Percentiles rank a stretch among this genome's conserved stretches.
phyloP scores from a whole-genome alignment of 2,329 filamentous ascomycete species.

The Hysterium pulicare region DNA sequence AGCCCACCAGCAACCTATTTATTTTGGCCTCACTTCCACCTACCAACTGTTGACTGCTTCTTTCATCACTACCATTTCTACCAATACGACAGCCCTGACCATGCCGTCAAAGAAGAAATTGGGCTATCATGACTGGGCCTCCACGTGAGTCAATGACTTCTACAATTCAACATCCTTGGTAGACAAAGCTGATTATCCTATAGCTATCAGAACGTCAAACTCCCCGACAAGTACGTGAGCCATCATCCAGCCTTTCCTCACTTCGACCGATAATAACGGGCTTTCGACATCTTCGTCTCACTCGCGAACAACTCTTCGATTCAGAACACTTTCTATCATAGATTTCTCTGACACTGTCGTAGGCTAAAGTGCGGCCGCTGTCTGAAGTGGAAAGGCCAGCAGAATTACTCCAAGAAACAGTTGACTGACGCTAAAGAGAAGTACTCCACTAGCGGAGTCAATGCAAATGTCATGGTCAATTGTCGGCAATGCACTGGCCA shows the following conservation, averaged over 20 bases:
- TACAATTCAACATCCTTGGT: no score
- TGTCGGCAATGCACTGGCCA: constrained; percentile 47
- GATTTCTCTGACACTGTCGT: neutral
- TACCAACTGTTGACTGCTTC: no score
- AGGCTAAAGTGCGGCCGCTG: constrained; percentile 50
- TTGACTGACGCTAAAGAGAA: constrained; percentile 31
- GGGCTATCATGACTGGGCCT: no score
- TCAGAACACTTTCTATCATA: neutral
- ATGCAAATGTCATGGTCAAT: constrained; percentile 24
- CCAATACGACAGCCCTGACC: no score
- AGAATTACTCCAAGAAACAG: constrained; percentile 48
- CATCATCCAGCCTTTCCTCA: neutral
- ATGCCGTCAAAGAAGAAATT: no score
- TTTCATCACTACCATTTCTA: no score
- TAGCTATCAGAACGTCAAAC: neutral
- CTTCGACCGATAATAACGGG: neutral
- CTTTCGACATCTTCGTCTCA: neutral
- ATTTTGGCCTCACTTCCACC: no score
- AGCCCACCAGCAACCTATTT: no score
- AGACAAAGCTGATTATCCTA: no score
- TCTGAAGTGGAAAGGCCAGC: constrained; percentile 36
- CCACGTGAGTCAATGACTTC: no score
- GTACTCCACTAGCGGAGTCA: constrained; percentile 11
- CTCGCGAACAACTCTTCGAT: neutral
- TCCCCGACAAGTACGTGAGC: constrained; percentile 1